Evolutionary conservation across 192 early-diverging fungal genomes (phyloP), one percentile per base, ranked within the genome.

Genomic region (Funneliformis geosporum): DNA sequence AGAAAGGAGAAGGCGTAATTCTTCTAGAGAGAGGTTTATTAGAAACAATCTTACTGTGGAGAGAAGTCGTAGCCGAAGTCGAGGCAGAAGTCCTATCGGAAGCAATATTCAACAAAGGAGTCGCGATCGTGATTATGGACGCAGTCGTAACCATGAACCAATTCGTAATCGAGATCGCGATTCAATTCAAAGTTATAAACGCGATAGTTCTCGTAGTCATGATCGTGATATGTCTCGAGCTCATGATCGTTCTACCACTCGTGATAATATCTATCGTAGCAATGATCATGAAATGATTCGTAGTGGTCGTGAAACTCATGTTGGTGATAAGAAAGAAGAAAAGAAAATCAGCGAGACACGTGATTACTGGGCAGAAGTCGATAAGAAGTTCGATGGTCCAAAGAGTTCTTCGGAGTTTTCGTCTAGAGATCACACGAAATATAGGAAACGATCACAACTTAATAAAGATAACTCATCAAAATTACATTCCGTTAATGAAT

Each of bases 51-150:
- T 43, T 69, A 43, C 21, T 43, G 21, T n/a, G 9, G 67, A 23
- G 6, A 42, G 21, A 11, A 69, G 67, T 66, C 64, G 64, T 9
- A 69, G 67, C 23, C 67, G 67, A 69, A 69, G 67, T 69, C 67
- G 67, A 8, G 67, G 40, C 9, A 69, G 67, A 69, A 69, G 67
- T 69, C 67, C 67, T 7, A 69, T n/a, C 9, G 67, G 67, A 21
- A 55, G 16, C 21, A 18, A 16, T 69, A 43, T 4, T 40, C 67
- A 69, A 69, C 28, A 43, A n/a, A 43, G 67, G 28, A 69, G 40
- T 69, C 67, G 67, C 21, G 67, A 69, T 21, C 28, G 67, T 42
- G 67, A 69, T 42, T n/a, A n/a, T 43, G 40, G 40, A 23, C 33
- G 40, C 21, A 23, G 67, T 69, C 28, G 67, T 43, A n/a, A 69